Evolutionary conservation across 345 rosid genomes (phyloP).

Genomic region (Bruguiera parviflora): DNA sequence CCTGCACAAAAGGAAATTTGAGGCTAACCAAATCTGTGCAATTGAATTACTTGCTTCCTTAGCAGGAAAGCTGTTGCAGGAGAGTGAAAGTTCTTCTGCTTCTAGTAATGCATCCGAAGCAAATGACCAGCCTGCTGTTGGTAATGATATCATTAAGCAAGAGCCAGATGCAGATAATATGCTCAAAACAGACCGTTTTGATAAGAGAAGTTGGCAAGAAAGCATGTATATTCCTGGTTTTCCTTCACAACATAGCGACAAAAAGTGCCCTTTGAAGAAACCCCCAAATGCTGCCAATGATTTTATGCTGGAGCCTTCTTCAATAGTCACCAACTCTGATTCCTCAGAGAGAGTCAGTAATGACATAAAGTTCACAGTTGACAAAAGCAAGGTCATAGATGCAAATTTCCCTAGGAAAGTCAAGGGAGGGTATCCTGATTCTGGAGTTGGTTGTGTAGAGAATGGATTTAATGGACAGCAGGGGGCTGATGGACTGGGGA

Average conservation of each 20-base stretch:
- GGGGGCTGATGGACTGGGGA: constrained; percentile 27
- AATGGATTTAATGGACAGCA: constrained; percentile 26
- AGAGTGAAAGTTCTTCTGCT: constrained; percentile 74
- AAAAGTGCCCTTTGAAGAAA: constrained; percentile 29
- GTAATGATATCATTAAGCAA: constrained; percentile 32
- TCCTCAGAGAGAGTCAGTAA: constrained; percentile 22
- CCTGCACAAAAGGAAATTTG: constrained; percentile 33
- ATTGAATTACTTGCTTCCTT: constrained; percentile 86
- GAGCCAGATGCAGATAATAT: constrained; percentile 39
- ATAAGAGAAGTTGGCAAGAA: constrained; percentile 41
- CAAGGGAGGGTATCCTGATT: constrained; percentile 29
- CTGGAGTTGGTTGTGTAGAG: constrained; percentile 30
- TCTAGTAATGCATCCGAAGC: constrained; percentile 66
- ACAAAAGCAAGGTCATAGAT: constrained; percentile 21
- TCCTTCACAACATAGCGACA: constrained; percentile 22
- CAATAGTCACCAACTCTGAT: constrained; percentile 25
- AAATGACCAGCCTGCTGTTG: constrained; percentile 37
- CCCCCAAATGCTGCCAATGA: constrained; percentile 31
- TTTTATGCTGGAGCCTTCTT: constrained; percentile 29
- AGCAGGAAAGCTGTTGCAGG: constrained; percentile 78
- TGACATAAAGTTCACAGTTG: constrained; percentile 30
- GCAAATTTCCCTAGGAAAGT: constrained; percentile 19
- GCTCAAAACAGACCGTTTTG: constrained; percentile 40
- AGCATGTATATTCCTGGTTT: constrained; percentile 33
- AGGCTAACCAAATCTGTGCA: constrained; percentile 52